Conservation (phyloP, 2,329 filamentous ascomycete species). For the Chalara sp. region DNA sequence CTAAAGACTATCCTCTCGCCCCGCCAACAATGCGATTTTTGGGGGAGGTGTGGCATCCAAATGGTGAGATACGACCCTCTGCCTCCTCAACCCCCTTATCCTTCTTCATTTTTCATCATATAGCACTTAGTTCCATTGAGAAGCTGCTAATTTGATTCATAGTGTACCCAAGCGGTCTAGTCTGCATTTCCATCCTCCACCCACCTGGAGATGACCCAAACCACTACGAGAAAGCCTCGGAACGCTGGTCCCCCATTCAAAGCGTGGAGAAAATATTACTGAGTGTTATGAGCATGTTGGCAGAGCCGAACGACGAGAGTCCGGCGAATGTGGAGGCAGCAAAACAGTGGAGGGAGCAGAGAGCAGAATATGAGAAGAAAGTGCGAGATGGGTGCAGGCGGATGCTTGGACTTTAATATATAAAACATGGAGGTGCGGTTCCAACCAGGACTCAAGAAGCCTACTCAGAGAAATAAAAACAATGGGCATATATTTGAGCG, state of each 20-base stretch:
- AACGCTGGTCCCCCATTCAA: slow-evolving; percentile 95
- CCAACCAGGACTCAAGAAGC: background rate
- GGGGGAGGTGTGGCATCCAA: slow-evolving; percentile 92
- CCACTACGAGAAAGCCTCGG: slow-evolving; percentile 93
- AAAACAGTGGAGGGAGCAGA: slow-evolving; percentile 87
- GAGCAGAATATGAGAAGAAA: slow-evolving; percentile 76
- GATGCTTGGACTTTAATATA: slow-evolving; percentile 61
- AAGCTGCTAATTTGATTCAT: background rate
- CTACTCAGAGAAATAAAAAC: background rate
- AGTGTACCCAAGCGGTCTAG: slow-evolving; percentile 89
- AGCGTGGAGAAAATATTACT: slow-evolving; percentile 97
- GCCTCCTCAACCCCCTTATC: background rate
- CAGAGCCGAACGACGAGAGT: slow-evolving; percentile 94
- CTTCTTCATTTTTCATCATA: background rate
- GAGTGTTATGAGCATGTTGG: slow-evolving; percentile 96
- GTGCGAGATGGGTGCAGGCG: slow-evolving; percentile 77
- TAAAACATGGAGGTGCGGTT: background rate
- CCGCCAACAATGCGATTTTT: slow-evolving; percentile 96
- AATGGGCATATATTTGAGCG: background rate
- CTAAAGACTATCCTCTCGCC: slow-evolving; percentile 92
- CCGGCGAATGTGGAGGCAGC: slow-evolving; percentile 95
- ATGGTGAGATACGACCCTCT: slow-evolving; percentile 51
- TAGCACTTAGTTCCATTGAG: background rate
- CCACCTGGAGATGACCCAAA: slow-evolving; percentile 95
- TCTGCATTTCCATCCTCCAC: slow-evolving; percentile 98